A percentile compares a stretch with the other conserved stretches of the same genome.
These are phyloP conservation scores for Raddia guianensis DNA, from an alignment of 176 grass and related monocot species.

Conservation along the genomic window DNA sequence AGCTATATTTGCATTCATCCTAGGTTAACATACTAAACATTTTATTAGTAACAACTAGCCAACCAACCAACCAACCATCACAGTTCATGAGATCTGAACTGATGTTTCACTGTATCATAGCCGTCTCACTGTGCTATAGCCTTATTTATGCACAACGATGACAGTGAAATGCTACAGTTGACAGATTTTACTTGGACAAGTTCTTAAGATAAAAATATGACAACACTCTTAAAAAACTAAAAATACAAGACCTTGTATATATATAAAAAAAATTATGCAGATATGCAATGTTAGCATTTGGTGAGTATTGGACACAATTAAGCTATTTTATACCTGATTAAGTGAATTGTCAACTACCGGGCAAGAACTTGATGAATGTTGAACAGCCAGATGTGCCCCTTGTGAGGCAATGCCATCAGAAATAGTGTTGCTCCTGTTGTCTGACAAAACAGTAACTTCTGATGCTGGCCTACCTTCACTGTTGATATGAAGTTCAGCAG, in stretches of 20 bases:
- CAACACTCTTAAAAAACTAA: not conserved
- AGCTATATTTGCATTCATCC: slow-evolving; percentile 14
- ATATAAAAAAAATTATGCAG: slow-evolving; percentile 18
- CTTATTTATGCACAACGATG: slow-evolving; percentile 4
- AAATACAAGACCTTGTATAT: not conserved
- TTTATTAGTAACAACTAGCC: not conserved
- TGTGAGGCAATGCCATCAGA: slow-evolving; percentile 36
- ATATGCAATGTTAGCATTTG: not conserved
- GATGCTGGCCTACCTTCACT: slow-evolving; percentile 8
- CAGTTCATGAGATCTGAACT: slow-evolving; percentile 28
- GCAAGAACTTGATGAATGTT: slow-evolving; percentile 35
- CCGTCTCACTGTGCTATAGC: not conserved
- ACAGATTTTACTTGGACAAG: slow-evolving; percentile 5
- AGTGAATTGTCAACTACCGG: slow-evolving; percentile 27
- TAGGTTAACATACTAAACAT: slow-evolving; percentile 7
- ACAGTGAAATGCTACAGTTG: not conserved
- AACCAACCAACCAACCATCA: slow-evolving; percentile 3
- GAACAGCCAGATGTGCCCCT: slow-evolving; percentile 34
- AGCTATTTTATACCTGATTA: slow-evolving; percentile 38
- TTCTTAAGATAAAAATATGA: not conserved
- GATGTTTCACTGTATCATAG: not conserved
- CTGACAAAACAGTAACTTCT: slow-evolving; percentile 30
- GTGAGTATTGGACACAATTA: not conserved
- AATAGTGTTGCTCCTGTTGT: slow-evolving; percentile 24
- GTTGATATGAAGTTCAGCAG: slow-evolving; percentile 39